Base-by-base conservation (phyloP, 2,329 filamentous ascomycete species). In the Scytalidium sp. region DNA sequence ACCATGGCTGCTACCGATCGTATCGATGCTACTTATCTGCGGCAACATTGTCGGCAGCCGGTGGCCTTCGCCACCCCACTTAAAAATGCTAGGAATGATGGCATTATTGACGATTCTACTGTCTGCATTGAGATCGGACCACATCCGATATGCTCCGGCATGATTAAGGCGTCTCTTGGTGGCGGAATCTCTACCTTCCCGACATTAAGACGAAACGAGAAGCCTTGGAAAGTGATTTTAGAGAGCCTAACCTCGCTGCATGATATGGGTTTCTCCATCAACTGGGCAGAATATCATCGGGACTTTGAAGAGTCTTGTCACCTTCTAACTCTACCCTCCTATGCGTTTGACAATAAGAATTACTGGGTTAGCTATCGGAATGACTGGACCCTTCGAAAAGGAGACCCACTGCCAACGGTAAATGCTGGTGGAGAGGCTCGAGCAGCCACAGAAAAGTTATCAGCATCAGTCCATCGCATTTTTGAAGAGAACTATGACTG, bases 101-200 rank as follows among this genome's bases (percentile, higher is more conserved):
- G 77, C 52, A 66, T 77, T 15, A 80, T 88, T 43, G 76, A 85
- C 54, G 80, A 84, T 55, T 45, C 46, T 17, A 87, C 84, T 2
- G 75, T 83, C 27, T 89, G 81, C 79, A 70, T 90, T 46, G 87
- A 91, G 65, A 70, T 90, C 52, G 87, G 87, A n/a, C 84, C 87
- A 29, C 83, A 88, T 60, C 84, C 85, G 0, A 78, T 89, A n/a
- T 86, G 81, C 66, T 76, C 78, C 42, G 78, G 78, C 50, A 84
- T 90, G 75, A 76, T 89, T 57, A 85, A 84, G 70, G 76, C 80
- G 8, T 81, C 79, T 7, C 76, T 87, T 48, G 78, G 78, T n/a
- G n/a, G 7, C 67, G 68, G 19, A 54, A 66, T 10, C 59, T 67
- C n/a, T 68, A 69, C 75, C 9, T 68, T 75, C 5, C 71, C 78